These are phyloP conservation scores for Penicillium sp. DNA, from an alignment of 2,329 filamentous ascomycete genomes.

Conservation along the genomic window DNA sequence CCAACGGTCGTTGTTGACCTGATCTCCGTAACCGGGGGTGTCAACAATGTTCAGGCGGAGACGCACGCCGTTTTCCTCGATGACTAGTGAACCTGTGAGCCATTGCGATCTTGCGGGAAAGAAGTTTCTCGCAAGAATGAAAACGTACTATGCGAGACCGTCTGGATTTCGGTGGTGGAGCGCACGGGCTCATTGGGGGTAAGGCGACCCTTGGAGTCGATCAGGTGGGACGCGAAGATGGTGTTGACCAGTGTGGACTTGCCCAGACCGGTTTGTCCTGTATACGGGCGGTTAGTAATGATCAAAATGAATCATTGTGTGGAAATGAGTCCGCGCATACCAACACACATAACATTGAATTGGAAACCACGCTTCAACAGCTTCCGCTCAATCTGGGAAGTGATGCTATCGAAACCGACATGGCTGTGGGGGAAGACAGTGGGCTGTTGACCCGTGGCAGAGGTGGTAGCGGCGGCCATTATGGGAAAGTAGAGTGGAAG, in stretches of 20 bases:
- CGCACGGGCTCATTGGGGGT: slow-evolving; percentile 89
- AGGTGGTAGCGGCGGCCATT: slow-evolving; percentile 68
- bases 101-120: background rate
- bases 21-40: slow-evolving; percentile 95
- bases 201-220: slow-evolving; percentile 96
- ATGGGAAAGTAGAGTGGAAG: slow-evolving; percentile 33
- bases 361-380: slow-evolving; percentile 99
- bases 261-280: slow-evolving; percentile 96
- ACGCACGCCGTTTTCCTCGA: slow-evolving; percentile 98
- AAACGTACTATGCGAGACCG: slow-evolving; percentile 77
- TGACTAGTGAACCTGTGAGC: slow-evolving; percentile 54
- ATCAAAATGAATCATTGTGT: background rate
- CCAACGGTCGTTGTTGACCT: slow-evolving; percentile 99
- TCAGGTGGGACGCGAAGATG: slow-evolving; percentile 98
- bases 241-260: slow-evolving; percentile 99
- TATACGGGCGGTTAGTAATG: slow-evolving; percentile 30
- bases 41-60: slow-evolving; percentile 98
- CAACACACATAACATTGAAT: slow-evolving; percentile 99
- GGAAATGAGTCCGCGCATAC: slow-evolving; percentile 58
- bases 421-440: slow-evolving; percentile 87
- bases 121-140: background rate
- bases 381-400: slow-evolving; percentile 98
- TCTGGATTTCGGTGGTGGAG: slow-evolving; percentile 96
- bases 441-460: slow-evolving; percentile 45
- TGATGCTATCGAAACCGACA: slow-evolving; percentile 99